Percentiles rank a stretch among this genome's conserved stretches.
These are phyloP conservation scores for Hypoxylon sp. DNA, from an alignment of 2,329 filamentous ascomycete species.

Conservation along the genomic window DNA sequence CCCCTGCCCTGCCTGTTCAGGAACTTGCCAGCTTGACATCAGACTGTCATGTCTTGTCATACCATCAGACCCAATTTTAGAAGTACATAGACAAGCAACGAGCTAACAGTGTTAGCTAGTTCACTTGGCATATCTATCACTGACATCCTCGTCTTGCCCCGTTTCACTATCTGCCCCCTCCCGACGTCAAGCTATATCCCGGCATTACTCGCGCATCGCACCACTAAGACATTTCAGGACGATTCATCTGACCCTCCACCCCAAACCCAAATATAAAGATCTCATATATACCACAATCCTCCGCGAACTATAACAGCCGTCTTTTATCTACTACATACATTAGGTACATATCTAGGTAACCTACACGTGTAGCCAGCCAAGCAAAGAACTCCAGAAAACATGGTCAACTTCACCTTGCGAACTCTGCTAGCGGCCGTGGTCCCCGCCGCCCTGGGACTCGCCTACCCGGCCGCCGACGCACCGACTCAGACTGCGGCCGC, in stretches of 20 bases:
- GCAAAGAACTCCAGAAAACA: slow-evolving; percentile 6
- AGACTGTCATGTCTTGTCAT: slow-evolving; percentile 34
- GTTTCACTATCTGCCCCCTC: slow-evolving; percentile 11
- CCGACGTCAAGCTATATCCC: not conserved
- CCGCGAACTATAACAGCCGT: not conserved
- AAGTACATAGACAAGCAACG: slow-evolving; percentile 26
- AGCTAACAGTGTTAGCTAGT: not conserved
- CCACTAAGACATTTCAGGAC: slow-evolving; percentile 13
- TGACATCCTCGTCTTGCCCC: slow-evolving; percentile 1
- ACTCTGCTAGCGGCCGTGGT: slow-evolving; percentile 18
- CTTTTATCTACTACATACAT: not conserved
- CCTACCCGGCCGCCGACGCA: slow-evolving; percentile 29
- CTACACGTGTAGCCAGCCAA: not conserved
- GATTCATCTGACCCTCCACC: not conserved
- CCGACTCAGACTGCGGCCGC: slow-evolving; percentile 22
- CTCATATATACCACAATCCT: not conserved
- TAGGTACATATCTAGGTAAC: not conserved
- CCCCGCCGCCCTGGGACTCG: slow-evolving; percentile 34
- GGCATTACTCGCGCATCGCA: slow-evolving; percentile 13
- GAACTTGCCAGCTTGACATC: slow-evolving; percentile 32
- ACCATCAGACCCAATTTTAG: slow-evolving; percentile 39
- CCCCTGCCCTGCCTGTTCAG: slow-evolving; percentile 13
- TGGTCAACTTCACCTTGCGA: slow-evolving; percentile 27
- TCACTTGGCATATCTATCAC: slow-evolving; percentile 36
- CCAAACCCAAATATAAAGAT: not conserved